These are phyloP conservation scores for Penstemon barbatus DNA, from an alignment of 257 asterid species.

Conservation along the genomic window DNA sequence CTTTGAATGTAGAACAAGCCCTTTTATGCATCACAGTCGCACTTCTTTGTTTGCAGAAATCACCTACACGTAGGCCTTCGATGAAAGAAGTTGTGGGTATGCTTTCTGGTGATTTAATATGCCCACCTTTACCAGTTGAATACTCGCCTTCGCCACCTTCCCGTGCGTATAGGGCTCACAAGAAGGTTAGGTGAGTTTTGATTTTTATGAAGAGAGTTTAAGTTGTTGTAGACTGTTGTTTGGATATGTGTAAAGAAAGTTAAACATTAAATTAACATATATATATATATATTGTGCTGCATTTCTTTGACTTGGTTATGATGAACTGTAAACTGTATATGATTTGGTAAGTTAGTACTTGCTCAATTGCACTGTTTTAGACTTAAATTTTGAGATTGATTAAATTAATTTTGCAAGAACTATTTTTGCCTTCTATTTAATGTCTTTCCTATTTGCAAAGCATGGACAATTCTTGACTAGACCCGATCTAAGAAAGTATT, in stretches of 20 bases:
- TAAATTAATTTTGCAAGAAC: no score
- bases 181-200: constrained; percentile 64
- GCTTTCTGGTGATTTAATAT: constrained; percentile 64
- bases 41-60: constrained; percentile 83
- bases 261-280: no score
- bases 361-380: no score
- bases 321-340: no score
- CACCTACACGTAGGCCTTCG: constrained; percentile 76
- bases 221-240: constrained; percentile 31
- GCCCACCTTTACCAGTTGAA: constrained; percentile 82
- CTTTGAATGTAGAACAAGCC: constrained; percentile 66
- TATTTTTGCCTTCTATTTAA: no score
- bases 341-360: no score
- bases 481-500: no score
- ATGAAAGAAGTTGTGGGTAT: constrained; percentile 88
- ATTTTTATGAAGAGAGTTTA: constrained; percentile 23
- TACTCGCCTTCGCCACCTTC: constrained; percentile 79
- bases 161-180: constrained; percentile 55
- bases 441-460: no score
- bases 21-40: constrained; percentile 81
- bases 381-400: no score
- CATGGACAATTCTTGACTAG: no score
- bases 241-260: constrained; percentile 16
- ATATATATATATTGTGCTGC: no score
- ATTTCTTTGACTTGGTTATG: no score